A percentile compares a stretch with the other conserved stretches of the same genome.
These are phyloP conservation scores for Candida verbasci DNA, from an alignment of 805 yeast species.

Conservation along the genomic window DNA sequence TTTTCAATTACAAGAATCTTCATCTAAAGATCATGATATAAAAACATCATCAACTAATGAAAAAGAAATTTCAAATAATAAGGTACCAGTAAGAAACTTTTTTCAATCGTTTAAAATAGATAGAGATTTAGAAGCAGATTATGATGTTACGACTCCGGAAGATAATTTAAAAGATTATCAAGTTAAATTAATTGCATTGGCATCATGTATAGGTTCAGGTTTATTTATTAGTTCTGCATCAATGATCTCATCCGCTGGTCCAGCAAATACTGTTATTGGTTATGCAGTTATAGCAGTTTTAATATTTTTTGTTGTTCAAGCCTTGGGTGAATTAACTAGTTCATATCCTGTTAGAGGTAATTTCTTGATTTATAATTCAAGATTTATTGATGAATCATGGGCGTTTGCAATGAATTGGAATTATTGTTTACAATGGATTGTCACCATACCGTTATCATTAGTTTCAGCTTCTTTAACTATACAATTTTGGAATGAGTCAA, in stretches of 20 bases:
- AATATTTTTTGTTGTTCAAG: conserved; percentile 40
- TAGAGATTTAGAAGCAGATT: conserved; percentile 8
- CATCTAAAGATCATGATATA: conserved; percentile 1
- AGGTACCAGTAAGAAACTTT: conserved; percentile 2
- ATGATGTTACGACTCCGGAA: conserved; percentile 8
- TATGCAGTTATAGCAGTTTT: conserved; percentile 37
- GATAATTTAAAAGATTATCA: conserved; percentile 9
- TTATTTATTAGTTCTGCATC: conserved; percentile 16
- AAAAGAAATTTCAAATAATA: neutral
- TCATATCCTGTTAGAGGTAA: conserved; percentile 38
- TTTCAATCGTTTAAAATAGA: conserved; percentile 8
- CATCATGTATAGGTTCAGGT: conserved; percentile 19
- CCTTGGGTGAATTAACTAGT: conserved; percentile 37
- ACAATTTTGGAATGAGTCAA: conserved; percentile 33
- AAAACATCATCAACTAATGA: neutral
- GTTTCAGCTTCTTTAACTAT: conserved; percentile 41
- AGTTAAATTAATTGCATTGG: conserved; percentile 14
- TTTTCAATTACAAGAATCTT: conserved; percentile 4
- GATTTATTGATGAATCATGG: conserved; percentile 40
- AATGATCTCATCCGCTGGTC: conserved; percentile 16
- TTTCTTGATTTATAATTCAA: conserved; percentile 35
- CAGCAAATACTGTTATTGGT: conserved; percentile 16
- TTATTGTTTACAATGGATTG: conserved; percentile 40
- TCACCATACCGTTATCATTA: conserved; percentile 38
- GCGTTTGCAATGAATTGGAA: conserved; percentile 44